Evolutionary conservation across 345 rosid genomes (phyloP).

Genomic region (Orychophragmus violaceus): DNA sequence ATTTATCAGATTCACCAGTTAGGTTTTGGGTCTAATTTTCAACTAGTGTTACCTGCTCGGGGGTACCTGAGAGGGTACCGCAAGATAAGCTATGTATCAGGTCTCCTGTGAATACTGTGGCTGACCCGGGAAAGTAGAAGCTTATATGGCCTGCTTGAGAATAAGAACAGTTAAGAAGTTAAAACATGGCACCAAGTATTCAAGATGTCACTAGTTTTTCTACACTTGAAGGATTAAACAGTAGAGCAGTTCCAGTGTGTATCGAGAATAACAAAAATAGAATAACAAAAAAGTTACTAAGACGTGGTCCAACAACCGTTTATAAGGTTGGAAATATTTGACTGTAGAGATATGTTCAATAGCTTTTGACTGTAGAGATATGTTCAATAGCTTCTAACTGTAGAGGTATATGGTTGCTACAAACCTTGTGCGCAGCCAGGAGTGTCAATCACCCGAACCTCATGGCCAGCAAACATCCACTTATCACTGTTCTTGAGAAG

Average conservation of each 20-base stretch:
- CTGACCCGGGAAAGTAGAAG: constrained; percentile 88
- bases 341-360: background rate
- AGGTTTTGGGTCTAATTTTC: background rate
- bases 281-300: background rate
- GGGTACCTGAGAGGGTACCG: constrained; percentile 88
- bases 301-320: background rate
- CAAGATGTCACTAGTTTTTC: background rate
- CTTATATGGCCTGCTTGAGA: constrained; percentile 78
- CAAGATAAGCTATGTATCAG: constrained; percentile 92
- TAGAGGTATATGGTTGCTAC: background rate
- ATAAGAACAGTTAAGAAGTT: background rate
- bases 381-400: background rate
- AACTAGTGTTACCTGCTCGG: constrained; percentile 56
- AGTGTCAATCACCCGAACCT: constrained; percentile 74
- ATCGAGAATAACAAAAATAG: background rate
- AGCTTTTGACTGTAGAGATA: background rate
- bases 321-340: background rate
- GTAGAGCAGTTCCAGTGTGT: background rate
- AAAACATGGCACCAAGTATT: background rate
- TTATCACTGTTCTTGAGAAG: constrained; percentile 75
- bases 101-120: constrained; percentile 86
- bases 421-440: constrained; percentile 98
- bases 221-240: background rate
- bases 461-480: constrained; percentile 99
- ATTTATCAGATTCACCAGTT: background rate